Base-by-base conservation (phyloP, 192 early-diverging fungal species). In the Entomortierella parvispora region DNA sequence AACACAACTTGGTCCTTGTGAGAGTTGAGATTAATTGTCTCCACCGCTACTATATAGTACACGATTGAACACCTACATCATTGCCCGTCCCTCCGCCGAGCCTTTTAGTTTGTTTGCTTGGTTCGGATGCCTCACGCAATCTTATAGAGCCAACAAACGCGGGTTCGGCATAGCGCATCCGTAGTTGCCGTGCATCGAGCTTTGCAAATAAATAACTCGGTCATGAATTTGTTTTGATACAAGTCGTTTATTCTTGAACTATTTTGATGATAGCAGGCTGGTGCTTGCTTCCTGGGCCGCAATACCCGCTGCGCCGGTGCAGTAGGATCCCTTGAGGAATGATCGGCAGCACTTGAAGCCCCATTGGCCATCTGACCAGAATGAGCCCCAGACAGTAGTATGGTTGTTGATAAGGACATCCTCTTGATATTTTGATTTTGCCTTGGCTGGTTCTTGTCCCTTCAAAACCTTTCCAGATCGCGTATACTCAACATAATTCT, bases 401-500 rank as follows among this genome's bases (percentile, higher is more conserved):
- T 99, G 97, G 70, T 97, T 98, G 62, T 91, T 84, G 40, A 84
- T 86, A 58, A 79, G 83, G 40, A 95, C 88, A 82, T 99, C 96
- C 70, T 99, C 98, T 64, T 93, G 90, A 74, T 96, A 98, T 82
- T 92, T 93, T 14, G 93, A 93, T 65, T 87, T 90, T 20, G 85
- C 84, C 12, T 88, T 88, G n/a, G 93, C 90, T 26, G 85, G 85
- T 43, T 94, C 94, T 31, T 90, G 90, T 18, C 96, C 96, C 68
- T 90, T 90, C 28, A 99, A 82, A 6, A 99, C 87, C 61, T 91
- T 86, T 51, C 98, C 97, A 0, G 94, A 90, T 62, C 94, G 85
- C 23, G 95, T 95, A 77, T 99, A 99, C 84, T 99, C 97, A 2
- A 99, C 97, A 74, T 98, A 99, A 22, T 89, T 79, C 74, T 99